phyloP scores from a whole-genome alignment of 148 eudicot genomes.

The Pharnaceum exiguum region DNA sequence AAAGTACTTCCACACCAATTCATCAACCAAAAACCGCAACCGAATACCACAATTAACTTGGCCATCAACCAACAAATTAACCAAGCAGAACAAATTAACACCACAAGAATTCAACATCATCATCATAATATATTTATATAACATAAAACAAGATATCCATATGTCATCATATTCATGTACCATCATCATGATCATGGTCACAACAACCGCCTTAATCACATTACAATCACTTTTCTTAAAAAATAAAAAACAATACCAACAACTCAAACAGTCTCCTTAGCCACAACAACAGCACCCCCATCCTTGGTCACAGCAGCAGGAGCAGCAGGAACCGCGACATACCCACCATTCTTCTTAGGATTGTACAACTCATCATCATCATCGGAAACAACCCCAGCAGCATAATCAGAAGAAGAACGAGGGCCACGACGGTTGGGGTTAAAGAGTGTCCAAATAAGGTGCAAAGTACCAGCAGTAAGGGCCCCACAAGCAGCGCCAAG shows the following conservation, averaged over 20 bases:
- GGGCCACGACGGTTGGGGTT: slow-evolving; percentile 31
- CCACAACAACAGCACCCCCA: slow-evolving; percentile 4
- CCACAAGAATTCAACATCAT: no score
- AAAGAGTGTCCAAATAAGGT: slow-evolving; percentile 56
- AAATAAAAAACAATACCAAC: background rate
- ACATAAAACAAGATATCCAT: no score
- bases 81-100: no score
- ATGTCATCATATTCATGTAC: no score
- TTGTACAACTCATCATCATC: slow-evolving; percentile 42
- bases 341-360: slow-evolving; percentile 57
- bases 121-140: no score
- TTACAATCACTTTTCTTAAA: background rate
- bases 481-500: slow-evolving; percentile 89
- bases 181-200: no score
- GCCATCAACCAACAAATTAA: no score
- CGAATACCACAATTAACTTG: no score
- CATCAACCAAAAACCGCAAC: no score
- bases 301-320: background rate
- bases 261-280: slow-evolving; percentile 29
- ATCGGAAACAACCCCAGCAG: slow-evolving; percentile 24
- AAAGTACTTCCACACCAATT: no score
- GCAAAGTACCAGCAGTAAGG: slow-evolving; percentile 66
- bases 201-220: background rate
- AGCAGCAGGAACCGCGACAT: slow-evolving; percentile 34
- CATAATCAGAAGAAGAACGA: slow-evolving; percentile 28